Percentiles rank a stretch among this genome's conserved stretches.
Conservation (phyloP, 495 filamentous ascomycete species). For the Neurospora sp. region DNA sequence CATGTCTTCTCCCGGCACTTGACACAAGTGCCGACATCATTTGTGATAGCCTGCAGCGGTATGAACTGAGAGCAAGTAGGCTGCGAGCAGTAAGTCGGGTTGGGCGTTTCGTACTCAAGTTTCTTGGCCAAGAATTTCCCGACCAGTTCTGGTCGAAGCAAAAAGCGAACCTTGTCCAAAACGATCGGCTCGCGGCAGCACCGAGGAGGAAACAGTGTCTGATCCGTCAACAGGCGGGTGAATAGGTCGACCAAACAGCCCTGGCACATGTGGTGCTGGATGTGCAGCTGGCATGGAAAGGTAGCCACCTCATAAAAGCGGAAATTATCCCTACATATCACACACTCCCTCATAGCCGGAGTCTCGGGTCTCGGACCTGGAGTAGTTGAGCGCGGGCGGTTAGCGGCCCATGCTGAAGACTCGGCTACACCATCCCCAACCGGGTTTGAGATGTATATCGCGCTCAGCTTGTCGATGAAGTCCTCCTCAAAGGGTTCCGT, state of each 20-base stretch:
- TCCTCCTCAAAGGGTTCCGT: too few species aligned
- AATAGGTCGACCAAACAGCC: too few species aligned
- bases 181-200: too few species aligned
- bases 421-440: too few species aligned
- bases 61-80: conserved; percentile 38
- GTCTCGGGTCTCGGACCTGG: neutral
- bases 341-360: neutral
- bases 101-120: conserved; percentile 32
- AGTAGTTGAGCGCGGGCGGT: neutral
- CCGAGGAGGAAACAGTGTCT: conserved; percentile 39
- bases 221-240: too few species aligned
- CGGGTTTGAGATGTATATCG: neutral
- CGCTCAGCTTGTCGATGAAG: neutral
- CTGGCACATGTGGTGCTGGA: conserved; percentile 41
- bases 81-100: conserved; percentile 40
- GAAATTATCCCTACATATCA: conserved; percentile 8
- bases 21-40: conserved; percentile 27
- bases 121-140: conserved; percentile 28
- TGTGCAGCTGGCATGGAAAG: conserved; percentile 31
- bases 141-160: too few species aligned
- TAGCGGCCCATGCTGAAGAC: conserved; percentile 10
- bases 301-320: conserved; percentile 4
- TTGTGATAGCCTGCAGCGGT: conserved; percentile 13
- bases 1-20: conserved; percentile 34
- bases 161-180: too few species aligned